Conservation (phyloP, 139 green algal species). For the Desmodesmus armatus region DNA sequence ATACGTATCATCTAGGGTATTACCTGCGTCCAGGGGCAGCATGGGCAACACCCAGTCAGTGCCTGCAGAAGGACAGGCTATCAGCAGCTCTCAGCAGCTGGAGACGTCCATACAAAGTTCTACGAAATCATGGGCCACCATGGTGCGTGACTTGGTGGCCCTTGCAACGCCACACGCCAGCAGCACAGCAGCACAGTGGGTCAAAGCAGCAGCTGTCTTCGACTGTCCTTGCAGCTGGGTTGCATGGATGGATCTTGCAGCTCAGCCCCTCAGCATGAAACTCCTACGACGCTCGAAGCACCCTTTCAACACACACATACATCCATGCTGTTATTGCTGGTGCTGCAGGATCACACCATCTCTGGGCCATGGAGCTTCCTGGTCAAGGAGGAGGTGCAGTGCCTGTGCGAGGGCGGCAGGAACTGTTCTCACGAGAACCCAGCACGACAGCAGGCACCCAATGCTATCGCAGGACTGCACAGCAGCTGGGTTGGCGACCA, state of each 20-base stretch:
- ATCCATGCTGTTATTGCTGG: not conserved
- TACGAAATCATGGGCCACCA: constrained; percentile 28
- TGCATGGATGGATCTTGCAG: not conserved
- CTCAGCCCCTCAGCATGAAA: not conserved
- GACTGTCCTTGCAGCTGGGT: not conserved
- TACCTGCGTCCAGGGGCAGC: not conserved
- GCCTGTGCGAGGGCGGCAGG: constrained; percentile 52
- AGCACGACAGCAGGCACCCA: constrained; percentile 49
- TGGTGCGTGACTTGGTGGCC: not conserved
- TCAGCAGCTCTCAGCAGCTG: not conserved
- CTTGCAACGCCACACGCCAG: not conserved
- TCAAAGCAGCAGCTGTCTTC: not conserved
- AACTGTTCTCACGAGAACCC: constrained; percentile 65
- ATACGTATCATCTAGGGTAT: not conserved
- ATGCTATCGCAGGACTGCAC: constrained; percentile 76
- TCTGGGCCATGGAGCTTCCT: constrained; percentile 55
- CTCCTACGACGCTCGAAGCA: not conserved
- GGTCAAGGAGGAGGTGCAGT: constrained; percentile 54
- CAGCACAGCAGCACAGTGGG: not conserved
- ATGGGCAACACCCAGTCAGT: constrained; percentile 20
- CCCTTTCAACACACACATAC: not conserved
- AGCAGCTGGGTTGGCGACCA: constrained; percentile 70
- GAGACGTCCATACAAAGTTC: not conserved
- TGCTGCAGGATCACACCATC: constrained; percentile 61
- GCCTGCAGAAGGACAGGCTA: not conserved